These are phyloP conservation scores for Coprinopsis cinerea DNA, from an alignment of 768 basidiomycete genomes.

Conservation along the genomic window DNA sequence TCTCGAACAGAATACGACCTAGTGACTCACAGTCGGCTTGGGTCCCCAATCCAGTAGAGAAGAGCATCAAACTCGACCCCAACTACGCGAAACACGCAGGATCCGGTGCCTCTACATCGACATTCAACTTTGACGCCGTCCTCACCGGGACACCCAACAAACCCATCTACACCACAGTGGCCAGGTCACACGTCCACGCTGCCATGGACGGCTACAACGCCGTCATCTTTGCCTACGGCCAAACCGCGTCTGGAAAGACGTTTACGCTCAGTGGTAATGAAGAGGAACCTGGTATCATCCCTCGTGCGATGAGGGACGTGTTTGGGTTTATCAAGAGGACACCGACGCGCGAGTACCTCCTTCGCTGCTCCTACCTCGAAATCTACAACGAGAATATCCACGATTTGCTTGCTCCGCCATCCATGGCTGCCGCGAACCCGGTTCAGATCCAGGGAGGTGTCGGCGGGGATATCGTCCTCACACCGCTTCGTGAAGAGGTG, in stretches of 20 bases:
- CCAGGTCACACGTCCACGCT: slow-evolving; percentile 74
- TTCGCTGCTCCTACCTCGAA: slow-evolving; percentile 93
- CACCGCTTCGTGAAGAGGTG: slow-evolving; percentile 84
- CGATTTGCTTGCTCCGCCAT: slow-evolving; percentile 76
- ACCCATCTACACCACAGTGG: slow-evolving; percentile 70
- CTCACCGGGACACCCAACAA: slow-evolving; percentile 78
- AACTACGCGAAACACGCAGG: slow-evolving; percentile 43
- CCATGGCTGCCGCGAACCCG: slow-evolving; percentile 44
- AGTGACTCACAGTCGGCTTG: slow-evolving; percentile 49
- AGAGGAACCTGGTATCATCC: slow-evolving; percentile 90
- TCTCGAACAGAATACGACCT: slow-evolving; percentile 53
- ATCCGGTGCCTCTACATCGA: slow-evolving; percentile 22
- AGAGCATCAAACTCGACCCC: slow-evolving; percentile 57
- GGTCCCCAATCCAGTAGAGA: slow-evolving; percentile 38
- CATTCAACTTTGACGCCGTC: slow-evolving; percentile 69
- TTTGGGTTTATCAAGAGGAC: slow-evolving; percentile 79
- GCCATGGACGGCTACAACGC: slow-evolving; percentile 98
- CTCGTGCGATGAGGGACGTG: slow-evolving; percentile 87
- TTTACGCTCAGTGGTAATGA: slow-evolving; percentile 67
- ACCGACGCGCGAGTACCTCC: slow-evolving; percentile 81
- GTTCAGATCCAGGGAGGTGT: slow-evolving; percentile 72
- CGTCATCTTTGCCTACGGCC: slow-evolving; percentile 91
- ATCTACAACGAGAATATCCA: slow-evolving; percentile 93
- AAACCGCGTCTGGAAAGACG: slow-evolving; percentile 70
- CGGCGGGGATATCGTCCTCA: slow-evolving; percentile 55